Conservation (phyloP, 306 rosid genomes). For the Malus asiatica region DNA sequence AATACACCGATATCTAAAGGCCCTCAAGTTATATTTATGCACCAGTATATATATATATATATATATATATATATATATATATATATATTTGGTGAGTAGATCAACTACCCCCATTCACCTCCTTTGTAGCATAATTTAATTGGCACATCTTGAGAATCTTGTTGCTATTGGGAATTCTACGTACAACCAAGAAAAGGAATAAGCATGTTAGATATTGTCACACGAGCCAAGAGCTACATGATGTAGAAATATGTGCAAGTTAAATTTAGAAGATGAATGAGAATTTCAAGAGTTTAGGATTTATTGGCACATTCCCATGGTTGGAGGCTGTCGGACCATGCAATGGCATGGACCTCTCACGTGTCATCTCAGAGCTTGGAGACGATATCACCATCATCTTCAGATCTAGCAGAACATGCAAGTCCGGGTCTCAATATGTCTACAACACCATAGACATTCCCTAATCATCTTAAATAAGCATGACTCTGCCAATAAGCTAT, state of each 20-base stretch:
- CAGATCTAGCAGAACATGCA: too few species aligned
- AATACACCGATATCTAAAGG: not conserved
- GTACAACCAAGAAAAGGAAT: not conserved
- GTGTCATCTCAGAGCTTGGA: not conserved
- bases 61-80: not conserved
- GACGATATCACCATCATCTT: not conserved
- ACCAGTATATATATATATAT: not conserved
- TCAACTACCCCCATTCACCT: not conserved
- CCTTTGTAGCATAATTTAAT: not conserved
- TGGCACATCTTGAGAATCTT: not conserved
- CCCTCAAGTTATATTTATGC: not conserved
- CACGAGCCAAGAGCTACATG: not conserved
- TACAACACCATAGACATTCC: not conserved
- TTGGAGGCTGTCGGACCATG: too few species aligned
- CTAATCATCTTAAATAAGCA: not conserved
- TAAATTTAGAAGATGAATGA: not conserved
- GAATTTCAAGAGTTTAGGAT: not conserved
- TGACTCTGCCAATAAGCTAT: not conserved
- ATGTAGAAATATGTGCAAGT: not conserved
- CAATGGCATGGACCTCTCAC: too few species aligned
- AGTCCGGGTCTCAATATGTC: too few species aligned
- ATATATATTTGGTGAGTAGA: not conserved
- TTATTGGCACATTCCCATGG: not conserved
- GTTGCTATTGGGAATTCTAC: not conserved
- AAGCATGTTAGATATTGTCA: not conserved